Evolutionary conservation across 257 asterid species (phyloP).

Genomic region (Thymus mandschuricus): DNA sequence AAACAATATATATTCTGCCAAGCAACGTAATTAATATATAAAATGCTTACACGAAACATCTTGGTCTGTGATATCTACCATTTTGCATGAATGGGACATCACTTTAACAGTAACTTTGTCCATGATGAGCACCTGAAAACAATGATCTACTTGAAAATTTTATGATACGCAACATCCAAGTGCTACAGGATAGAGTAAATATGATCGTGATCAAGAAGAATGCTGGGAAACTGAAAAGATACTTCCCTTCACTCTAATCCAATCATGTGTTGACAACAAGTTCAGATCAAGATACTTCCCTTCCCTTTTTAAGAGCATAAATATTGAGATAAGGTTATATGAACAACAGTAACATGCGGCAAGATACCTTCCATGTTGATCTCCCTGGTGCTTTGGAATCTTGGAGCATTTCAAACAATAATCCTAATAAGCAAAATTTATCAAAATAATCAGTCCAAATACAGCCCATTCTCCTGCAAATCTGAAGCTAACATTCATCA

Average conservation of each 20-base stretch:
- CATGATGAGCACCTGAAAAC: constrained; percentile 92
- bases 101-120: constrained; percentile 95
- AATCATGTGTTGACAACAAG: not conserved
- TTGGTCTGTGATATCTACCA: constrained; percentile 97
- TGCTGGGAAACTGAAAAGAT: not conserved
- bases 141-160: constrained; percentile 15
- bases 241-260: not conserved
- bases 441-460: constrained; percentile 34
- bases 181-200: constrained; percentile 10
- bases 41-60: constrained; percentile 87
- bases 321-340: constrained; percentile 1
- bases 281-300: not conserved
- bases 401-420: constrained; percentile 89
- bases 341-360: not conserved
- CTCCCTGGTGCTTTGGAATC: constrained; percentile 65
- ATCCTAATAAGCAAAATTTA: constrained; percentile 45
- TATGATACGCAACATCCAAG: not conserved
- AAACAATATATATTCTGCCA: constrained; percentile 15
- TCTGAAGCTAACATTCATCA: constrained; percentile 17
- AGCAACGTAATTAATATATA: not conserved
- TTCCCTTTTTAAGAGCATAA: not conserved
- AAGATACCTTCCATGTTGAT: constrained; percentile 90
- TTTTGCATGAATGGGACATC: constrained; percentile 92
- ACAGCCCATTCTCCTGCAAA: constrained; percentile 7
- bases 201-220: not conserved